A percentile compares a stretch with the other conserved stretches of the same genome.
These are phyloP conservation scores for Neonothopanus nambi DNA, from an alignment of 1,284 basidiomycete species.

Conservation along the genomic window DNA sequence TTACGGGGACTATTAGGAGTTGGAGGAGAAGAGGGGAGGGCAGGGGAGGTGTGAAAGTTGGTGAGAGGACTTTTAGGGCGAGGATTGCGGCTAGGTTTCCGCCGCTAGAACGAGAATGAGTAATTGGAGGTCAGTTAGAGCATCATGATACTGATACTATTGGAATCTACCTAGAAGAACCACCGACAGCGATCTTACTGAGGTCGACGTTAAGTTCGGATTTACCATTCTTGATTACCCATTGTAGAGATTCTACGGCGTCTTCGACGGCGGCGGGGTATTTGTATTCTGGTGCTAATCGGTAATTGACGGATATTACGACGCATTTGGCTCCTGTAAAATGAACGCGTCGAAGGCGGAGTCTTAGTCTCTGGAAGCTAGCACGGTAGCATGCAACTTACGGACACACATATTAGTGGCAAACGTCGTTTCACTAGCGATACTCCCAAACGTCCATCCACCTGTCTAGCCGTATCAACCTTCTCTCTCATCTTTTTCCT, in stretches of 20 bases:
- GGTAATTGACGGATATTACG: conserved; percentile 71
- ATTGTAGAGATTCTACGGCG: conserved; percentile 64
- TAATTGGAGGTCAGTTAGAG: neutral
- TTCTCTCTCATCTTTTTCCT: neutral
- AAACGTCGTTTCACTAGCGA: conserved; percentile 58
- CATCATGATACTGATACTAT: neutral
- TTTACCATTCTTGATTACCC: conserved; percentile 52
- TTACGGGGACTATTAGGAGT: conserved; percentile 67
- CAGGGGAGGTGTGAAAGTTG: conserved; percentile 32
- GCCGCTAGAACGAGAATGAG: no score
- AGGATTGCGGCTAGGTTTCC: conserved; percentile 71
- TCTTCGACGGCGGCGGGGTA: conserved; percentile 79
- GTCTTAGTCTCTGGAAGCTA: neutral
- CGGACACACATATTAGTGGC: conserved; percentile 57
- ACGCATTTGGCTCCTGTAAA: conserved; percentile 48
- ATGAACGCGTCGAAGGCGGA: neutral
- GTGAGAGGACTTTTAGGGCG: conserved; percentile 58
- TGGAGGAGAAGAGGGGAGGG: conserved; percentile 62
- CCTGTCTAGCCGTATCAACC: conserved; percentile 33
- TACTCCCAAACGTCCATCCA: conserved; percentile 70
- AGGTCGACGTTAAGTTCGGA: conserved; percentile 30
- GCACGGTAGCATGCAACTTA: conserved; percentile 26
- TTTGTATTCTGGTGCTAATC: conserved; percentile 71
- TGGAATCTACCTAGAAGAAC: conserved; percentile 61
- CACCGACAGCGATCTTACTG: conserved; percentile 47